Percentiles rank a stretch among this genome's conserved stretches.
Evolutionary conservation across 345 rosid species (phyloP).

Genomic region (Rhizophora apiculata): DNA sequence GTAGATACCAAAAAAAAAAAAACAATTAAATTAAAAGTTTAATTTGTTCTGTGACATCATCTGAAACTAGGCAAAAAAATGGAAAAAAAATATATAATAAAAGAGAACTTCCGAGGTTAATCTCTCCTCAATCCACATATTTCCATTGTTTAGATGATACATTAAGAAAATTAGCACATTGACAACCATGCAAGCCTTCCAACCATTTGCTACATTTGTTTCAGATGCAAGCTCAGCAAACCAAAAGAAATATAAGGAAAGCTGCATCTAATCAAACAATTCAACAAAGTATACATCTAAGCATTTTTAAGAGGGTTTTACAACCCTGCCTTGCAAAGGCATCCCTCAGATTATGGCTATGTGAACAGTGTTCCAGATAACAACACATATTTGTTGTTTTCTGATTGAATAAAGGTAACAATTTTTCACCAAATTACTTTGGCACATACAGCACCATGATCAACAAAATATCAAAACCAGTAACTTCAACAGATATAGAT

Average conservation of each 20-base stretch:
- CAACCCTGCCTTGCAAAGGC: neutral
- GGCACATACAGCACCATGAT: neutral
- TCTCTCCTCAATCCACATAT: too few relatives aligned
- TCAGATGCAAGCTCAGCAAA: neutral
- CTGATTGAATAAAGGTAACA: neutral
- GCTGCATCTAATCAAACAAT: neutral
- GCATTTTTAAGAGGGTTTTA: neutral
- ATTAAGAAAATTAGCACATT: neutral
- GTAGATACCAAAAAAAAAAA: too few relatives aligned
- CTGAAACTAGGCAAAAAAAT: too few relatives aligned
- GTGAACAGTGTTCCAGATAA: neutral
- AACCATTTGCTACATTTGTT: neutral
- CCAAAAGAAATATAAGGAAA: neutral
- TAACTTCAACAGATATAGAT: neutral
- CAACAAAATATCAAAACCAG: conserved; percentile 6
- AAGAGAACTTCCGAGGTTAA: too few relatives aligned
- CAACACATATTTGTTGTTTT: neutral
- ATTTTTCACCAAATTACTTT: neutral
- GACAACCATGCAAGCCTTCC: neutral
- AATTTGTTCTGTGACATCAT: too few relatives aligned
- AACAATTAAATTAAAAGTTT: too few relatives aligned
- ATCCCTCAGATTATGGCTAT: neutral
- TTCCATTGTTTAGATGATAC: too few relatives aligned
- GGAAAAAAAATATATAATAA: too few relatives aligned
- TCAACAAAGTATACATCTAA: neutral